Evolutionary conservation across 192 early-diverging fungal species (phyloP).

Genomic region (Backusella liffmaniae): DNA sequence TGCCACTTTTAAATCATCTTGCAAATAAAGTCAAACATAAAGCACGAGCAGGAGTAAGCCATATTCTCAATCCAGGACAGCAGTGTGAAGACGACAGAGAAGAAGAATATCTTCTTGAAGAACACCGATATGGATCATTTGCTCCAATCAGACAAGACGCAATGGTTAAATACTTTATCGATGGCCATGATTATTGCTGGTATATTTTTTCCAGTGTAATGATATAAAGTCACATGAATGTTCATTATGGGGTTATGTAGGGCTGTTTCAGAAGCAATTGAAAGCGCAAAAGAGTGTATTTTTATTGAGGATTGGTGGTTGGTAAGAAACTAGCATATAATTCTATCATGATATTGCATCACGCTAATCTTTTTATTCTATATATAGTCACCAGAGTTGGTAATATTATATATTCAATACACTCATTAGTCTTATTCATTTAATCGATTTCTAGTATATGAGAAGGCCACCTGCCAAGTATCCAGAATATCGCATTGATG

Average conservation of each 20-base stretch:
- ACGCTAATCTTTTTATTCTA: not conserved
- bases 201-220: not conserved
- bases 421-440: too few species aligned
- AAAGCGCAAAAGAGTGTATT: conserved; percentile 59
- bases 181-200: conserved; percentile 78
- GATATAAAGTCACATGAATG: not conserved
- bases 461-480: conserved; percentile 69
- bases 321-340: conserved; percentile 26
- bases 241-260: not conserved
- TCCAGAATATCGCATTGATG: conserved; percentile 77
- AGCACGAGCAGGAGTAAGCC: not conserved
- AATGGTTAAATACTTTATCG: conserved; percentile 70
- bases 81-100: conserved; percentile 45
- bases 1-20: conserved; percentile 15
- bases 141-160: conserved; percentile 67
- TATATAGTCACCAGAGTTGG: conserved; percentile 27
- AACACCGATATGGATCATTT: conserved; percentile 69
- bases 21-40: conserved; percentile 16
- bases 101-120: conserved; percentile 31
- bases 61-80: conserved; percentile 26
- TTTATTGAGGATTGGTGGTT: conserved; percentile 87
- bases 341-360: not conserved
- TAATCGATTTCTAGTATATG: conserved; percentile 52
- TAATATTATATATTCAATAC: not conserved
- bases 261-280: conserved; percentile 69